A percentile compares a stretch with the other conserved stretches of the same genome.
These are phyloP conservation scores for Cupressus sempervirens DNA, from an alignment of 75 land plant species.

Conservation along the genomic window DNA sequence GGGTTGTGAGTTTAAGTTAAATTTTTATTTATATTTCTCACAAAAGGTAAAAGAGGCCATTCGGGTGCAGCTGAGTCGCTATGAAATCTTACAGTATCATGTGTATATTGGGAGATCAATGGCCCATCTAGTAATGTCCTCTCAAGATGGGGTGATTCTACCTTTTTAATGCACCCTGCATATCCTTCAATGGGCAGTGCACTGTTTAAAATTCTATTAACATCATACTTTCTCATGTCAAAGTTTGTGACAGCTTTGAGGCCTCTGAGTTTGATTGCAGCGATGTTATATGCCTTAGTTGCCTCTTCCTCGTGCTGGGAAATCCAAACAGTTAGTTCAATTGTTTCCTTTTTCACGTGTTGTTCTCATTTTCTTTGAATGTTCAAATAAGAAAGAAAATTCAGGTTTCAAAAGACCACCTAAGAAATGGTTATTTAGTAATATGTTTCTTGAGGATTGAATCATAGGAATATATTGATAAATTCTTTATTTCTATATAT, in stretches of 20 bases:
- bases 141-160: neutral
- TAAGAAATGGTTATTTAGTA: too few relatives aligned
- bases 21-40: neutral
- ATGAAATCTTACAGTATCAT: neutral
- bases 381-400: neutral
- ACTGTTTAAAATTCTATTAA: constrained; percentile 33
- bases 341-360: too few relatives aligned
- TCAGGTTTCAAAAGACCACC: too few relatives aligned
- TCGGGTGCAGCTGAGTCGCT: neutral
- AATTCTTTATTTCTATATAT: too few relatives aligned
- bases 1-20: too few relatives aligned
- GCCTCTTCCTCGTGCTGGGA: constrained; percentile 81
- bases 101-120: neutral
- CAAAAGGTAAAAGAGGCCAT: neutral
- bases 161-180: too few relatives aligned
- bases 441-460: too few relatives aligned
- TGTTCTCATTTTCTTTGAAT: too few relatives aligned
- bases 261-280: constrained; percentile 80
- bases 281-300: constrained; percentile 80
- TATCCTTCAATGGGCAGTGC: too few relatives aligned
- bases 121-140: neutral
- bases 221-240: constrained; percentile 77
- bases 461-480: too few relatives aligned
- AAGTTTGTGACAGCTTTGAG: constrained; percentile 83
- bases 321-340: too few relatives aligned